Conservation (phyloP, 1,284 basidiomycete species). For the Pisolithus thermaeus region DNA sequence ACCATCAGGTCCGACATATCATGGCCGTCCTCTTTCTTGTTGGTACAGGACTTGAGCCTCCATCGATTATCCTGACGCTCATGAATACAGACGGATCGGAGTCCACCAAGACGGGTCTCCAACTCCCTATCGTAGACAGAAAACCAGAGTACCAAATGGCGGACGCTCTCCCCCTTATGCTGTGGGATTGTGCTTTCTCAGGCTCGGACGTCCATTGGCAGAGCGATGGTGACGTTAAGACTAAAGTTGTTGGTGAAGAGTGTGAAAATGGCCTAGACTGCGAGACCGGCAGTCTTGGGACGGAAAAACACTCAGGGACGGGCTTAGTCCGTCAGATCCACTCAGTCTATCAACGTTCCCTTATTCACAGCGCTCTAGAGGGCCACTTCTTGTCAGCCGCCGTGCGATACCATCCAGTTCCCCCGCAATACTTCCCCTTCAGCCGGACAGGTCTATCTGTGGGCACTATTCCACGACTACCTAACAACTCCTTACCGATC, state of each 20-base stretch:
- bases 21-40: slow-evolving; percentile 91
- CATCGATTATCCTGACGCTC: slow-evolving; percentile 67
- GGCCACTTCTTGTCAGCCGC: slow-evolving; percentile 58
- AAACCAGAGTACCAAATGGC: slow-evolving; percentile 96
- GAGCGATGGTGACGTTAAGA: background rate
- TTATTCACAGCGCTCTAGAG: slow-evolving; percentile 54
- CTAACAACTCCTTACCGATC: slow-evolving; percentile 20
- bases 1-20: slow-evolving; percentile 97
- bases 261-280: slow-evolving; percentile 36
- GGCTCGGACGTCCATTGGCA: slow-evolving; percentile 72
- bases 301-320: slow-evolving; percentile 26
- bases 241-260: too few relatives aligned
- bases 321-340: slow-evolving; percentile 56
- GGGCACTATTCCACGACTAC: slow-evolving; percentile 21
- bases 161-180: slow-evolving; percentile 82
- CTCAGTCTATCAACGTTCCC: slow-evolving; percentile 49
- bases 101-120: slow-evolving; percentile 24
- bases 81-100: slow-evolving; percentile 56
- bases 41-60: slow-evolving; percentile 75
- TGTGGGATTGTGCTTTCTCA: slow-evolving; percentile 88
- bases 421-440: slow-evolving; percentile 32
- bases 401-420: slow-evolving; percentile 38
- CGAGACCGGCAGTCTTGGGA: slow-evolving; percentile 16
- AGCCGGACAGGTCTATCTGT: slow-evolving; percentile 22
- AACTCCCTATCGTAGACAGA: slow-evolving; percentile 47